A percentile compares a stretch with the other conserved stretches of the same genome.
Evolutionary conservation across 2,329 filamentous ascomycete species (phyloP).

Genomic region (Rugonectria rugulosa): DNA sequence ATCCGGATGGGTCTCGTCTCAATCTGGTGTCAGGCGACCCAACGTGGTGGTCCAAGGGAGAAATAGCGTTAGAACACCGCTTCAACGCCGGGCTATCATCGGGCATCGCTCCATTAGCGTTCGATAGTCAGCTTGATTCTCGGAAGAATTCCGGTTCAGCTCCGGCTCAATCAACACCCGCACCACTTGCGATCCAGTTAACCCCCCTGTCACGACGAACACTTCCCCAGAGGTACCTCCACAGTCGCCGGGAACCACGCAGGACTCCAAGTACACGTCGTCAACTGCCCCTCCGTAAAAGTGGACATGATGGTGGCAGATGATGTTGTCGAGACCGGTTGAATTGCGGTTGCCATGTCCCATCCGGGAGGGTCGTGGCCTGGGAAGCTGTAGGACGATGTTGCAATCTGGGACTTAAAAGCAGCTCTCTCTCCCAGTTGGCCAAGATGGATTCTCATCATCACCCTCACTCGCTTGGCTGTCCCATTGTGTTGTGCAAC

Average conservation of each 20-base stretch:
- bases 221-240: slow-evolving; percentile 18
- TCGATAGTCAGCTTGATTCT: neutral
- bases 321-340: slow-evolving; percentile 15
- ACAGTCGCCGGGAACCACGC: slow-evolving; percentile 4
- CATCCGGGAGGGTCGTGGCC: slow-evolving; percentile 1
- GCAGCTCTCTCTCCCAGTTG: slow-evolving; percentile 22
- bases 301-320: slow-evolving; percentile 13
- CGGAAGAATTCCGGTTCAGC: slow-evolving; percentile 1
- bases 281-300: slow-evolving; percentile 13
- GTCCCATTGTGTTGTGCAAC: slow-evolving; percentile 7
- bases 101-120: neutral
- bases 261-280: slow-evolving; percentile 2
- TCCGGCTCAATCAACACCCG: slow-evolving; percentile 2
- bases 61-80: neutral
- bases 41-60: neutral
- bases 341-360: slow-evolving; percentile 15
- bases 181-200: slow-evolving; percentile 3
- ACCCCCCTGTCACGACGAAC: slow-evolving; percentile 6
- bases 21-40: no score
- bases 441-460: slow-evolving; percentile 16
- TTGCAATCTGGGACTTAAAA: slow-evolving; percentile 26
- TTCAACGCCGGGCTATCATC: slow-evolving; percentile 1
- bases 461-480: slow-evolving; percentile 16
- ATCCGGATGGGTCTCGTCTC: neutral
- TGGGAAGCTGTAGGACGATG: slow-evolving; percentile 1